Conservation (phyloP, 495 filamentous ascomycete genomes). For the Penicillium soppii region DNA sequence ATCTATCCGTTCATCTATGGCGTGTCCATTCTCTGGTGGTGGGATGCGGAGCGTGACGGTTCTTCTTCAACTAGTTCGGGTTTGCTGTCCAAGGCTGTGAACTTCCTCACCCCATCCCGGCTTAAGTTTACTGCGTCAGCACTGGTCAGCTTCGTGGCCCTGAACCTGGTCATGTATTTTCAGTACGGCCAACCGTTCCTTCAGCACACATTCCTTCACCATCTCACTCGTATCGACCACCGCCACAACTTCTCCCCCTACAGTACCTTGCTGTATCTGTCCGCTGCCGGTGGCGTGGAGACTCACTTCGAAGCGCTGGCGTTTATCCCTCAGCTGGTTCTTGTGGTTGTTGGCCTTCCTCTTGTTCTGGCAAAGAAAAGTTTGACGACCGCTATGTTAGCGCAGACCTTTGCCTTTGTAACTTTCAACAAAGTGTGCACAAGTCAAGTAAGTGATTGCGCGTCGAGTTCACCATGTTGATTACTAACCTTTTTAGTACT, state of each 20-base stretch:
- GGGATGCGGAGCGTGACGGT: constrained; percentile 56
- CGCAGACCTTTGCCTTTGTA: constrained; percentile 97
- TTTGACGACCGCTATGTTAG: constrained; percentile 85
- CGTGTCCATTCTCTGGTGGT: constrained; percentile 81
- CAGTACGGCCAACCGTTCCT: constrained; percentile 75
- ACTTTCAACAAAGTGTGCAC: constrained; percentile 99
- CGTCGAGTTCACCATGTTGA: not conserved
- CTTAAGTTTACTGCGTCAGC: constrained; percentile 63
- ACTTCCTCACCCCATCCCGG: constrained; percentile 62
- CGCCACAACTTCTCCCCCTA: constrained; percentile 98
- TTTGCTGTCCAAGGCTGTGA: constrained; percentile 23
- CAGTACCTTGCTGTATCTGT: constrained; percentile 85
- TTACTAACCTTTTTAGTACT: constrained; percentile 62
- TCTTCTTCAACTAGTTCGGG: not conserved
- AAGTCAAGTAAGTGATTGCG: constrained; percentile 66
- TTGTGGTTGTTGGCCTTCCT: constrained; percentile 76
- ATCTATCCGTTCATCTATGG: constrained; percentile 98
- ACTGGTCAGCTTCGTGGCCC: constrained; percentile 62
- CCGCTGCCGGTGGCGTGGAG: constrained; percentile 54
- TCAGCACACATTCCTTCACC: constrained; percentile 87
- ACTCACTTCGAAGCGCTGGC: constrained; percentile 73
- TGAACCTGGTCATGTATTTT: constrained; percentile 77
- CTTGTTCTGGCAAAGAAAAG: constrained; percentile 77
- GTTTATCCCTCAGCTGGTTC: constrained; percentile 81
- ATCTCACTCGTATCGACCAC: constrained; percentile 90